phyloP scores from a whole-genome alignment of 768 basidiomycete species.

The Rhizopogon roseolus region DNA sequence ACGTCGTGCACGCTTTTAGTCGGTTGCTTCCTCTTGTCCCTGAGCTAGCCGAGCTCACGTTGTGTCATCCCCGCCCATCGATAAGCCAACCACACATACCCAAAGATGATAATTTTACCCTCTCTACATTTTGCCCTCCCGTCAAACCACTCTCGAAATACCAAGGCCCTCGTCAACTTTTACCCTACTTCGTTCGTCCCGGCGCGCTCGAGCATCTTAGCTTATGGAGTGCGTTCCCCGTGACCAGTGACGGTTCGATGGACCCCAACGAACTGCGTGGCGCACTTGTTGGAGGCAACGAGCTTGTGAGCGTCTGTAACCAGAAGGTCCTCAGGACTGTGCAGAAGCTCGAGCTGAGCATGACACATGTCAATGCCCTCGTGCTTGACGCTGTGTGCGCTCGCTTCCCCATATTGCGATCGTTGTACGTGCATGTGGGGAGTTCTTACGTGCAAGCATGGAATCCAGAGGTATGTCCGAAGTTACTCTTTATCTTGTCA shows the following conservation, averaged over 20 bases:
- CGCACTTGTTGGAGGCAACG: background rate
- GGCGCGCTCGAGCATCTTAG: background rate
- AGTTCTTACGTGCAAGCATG: background rate
- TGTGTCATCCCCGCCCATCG: background rate
- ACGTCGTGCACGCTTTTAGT: background rate
- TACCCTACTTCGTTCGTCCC: slow-evolving; percentile 1
- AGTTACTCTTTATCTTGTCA: background rate
- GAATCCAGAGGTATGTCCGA: background rate
- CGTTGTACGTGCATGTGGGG: background rate
- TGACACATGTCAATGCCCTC: background rate
- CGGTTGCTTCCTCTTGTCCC: slow-evolving; percentile 1
- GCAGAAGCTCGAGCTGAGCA: background rate
- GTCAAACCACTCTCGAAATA: background rate
- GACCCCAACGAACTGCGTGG: background rate
- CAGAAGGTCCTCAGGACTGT: background rate
- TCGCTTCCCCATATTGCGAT: slow-evolving; percentile 1
- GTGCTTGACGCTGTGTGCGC: background rate
- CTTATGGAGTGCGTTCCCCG: background rate
- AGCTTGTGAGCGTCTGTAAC: background rate
- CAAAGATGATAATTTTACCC: background rate
- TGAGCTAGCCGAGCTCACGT: slow-evolving; percentile 2
- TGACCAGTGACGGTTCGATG: background rate
- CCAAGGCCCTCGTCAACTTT: slow-evolving; percentile 5
- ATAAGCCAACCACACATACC: background rate
- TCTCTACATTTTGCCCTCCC: background rate